Evolutionary conservation across 2,329 filamentous ascomycete species (phyloP), one percentile per base, ranked within the genome.

Genomic region (Botrytis porri): DNA sequence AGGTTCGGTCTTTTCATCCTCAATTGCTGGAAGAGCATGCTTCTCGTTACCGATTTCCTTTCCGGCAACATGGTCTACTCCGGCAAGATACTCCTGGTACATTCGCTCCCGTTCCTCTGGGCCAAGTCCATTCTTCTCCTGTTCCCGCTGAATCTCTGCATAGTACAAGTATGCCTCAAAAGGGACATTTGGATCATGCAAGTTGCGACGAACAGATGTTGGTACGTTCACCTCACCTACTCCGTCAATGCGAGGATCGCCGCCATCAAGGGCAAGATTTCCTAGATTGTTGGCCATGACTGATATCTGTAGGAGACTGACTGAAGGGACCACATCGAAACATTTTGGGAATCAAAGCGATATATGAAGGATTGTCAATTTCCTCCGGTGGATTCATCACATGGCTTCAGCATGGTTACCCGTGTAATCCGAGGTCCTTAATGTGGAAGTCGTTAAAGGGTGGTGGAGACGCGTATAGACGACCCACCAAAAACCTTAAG

Each of bases 141-240:
- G 79, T 75, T 69, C 74, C 9, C 70, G 77, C 74, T 25, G 80
- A 79, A 73, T 81, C 65, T 78, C 74, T 20, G 80, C 81, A 70
- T 80, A 81, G 74, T 80, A 79, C 67, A 78, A 71, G 70, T 82
- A 82, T 74, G 82, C 80, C 66, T 82, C 80, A 59, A 82, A 79
- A 0, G 75, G 67, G 39, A 82, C 74, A 71, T 69, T 76, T 8
- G 78, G 73, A 59, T 82, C 80, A 77, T 75, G 79, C 73, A 72
- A 73, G 39, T 67, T 73, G 61, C 32, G 72, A 66, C 60, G 70
- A 57, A 66, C 70, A 22, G 8, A 1, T 8, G 70, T 71, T 32
- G 70, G 45, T n/a, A 71, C 32, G 35, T 20, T 61, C 20, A 66
- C 45, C 22, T 65, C 70, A 5, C 71, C 67, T 48, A 73, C 51